phyloP scores from a whole-genome alignment of 768 basidiomycete genomes.

The Termitomyces sp. region DNA sequence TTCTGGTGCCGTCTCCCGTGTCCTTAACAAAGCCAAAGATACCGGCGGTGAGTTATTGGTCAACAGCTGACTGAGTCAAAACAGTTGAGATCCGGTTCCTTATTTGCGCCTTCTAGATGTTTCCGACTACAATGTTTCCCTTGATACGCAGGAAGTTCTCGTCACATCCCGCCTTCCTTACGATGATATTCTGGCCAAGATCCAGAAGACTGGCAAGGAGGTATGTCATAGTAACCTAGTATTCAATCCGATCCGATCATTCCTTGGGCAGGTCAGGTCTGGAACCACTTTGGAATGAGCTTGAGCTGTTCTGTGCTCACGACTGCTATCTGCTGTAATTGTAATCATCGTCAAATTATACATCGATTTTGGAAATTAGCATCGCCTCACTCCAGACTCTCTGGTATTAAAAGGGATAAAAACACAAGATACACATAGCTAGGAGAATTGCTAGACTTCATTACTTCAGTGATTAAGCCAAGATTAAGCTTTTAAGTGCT shows the following conservation, averaged over 20 bases:
- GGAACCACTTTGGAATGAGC: constrained; percentile 39
- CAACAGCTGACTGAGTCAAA: too few relatives aligned
- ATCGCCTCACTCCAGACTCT: too few relatives aligned
- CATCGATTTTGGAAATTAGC: too few relatives aligned
- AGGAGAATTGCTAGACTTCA: too few relatives aligned
- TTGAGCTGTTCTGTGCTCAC: constrained; percentile 16
- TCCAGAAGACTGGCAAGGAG: constrained; percentile 92
- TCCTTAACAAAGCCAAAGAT: constrained; percentile 64
- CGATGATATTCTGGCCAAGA: constrained; percentile 64
- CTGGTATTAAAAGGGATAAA: too few relatives aligned
- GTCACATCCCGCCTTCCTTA: constrained; percentile 61
- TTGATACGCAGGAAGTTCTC: constrained; percentile 69
- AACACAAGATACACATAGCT: too few relatives aligned
- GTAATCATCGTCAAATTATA: too few relatives aligned
- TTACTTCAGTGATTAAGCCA: too few relatives aligned
- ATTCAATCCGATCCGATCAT: not conserved
- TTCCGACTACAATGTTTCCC: constrained; percentile 52
- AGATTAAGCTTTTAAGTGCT: too few relatives aligned
- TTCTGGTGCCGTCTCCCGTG: constrained; percentile 77
- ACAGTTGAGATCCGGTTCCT: not conserved
- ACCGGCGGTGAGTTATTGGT: constrained; percentile 24
- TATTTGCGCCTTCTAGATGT: constrained; percentile 40
- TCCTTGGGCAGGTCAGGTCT: constrained; percentile 35
- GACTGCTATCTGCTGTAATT: not conserved
- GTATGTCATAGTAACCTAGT: constrained; percentile 32